phyloP scores from a whole-genome alignment of 2,329 filamentous ascomycete species.

The Aspergillus sp. region DNA sequence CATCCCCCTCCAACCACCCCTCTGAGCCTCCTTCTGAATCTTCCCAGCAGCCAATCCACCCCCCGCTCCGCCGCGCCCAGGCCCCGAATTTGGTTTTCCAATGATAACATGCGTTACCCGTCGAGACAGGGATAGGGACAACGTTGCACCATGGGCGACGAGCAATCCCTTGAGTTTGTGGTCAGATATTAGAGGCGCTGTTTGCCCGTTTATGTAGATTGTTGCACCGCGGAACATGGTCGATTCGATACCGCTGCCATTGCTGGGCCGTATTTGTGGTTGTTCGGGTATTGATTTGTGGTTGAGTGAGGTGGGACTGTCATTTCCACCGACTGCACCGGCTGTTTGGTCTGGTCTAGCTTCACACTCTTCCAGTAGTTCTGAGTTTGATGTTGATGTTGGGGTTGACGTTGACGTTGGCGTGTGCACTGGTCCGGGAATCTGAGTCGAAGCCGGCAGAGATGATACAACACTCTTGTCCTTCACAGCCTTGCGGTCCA shows the following conservation, averaged over 20 bases:
- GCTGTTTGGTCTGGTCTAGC: background rate
- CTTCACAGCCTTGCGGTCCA: too few species aligned
- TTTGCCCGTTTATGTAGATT: slow-evolving; percentile 87
- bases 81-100: slow-evolving; percentile 55
- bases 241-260: background rate
- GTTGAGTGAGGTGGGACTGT: background rate
- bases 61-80: slow-evolving; percentile 61
- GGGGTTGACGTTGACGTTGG: too few species aligned
- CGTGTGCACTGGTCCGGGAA: background rate
- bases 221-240: slow-evolving; percentile 68
- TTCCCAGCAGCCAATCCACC: slow-evolving; percentile 77
- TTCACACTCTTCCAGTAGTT: background rate
- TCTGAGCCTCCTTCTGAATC: slow-evolving; percentile 74
- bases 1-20: slow-evolving; percentile 66
- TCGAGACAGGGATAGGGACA: slow-evolving; percentile 70
- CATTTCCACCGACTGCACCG: background rate
- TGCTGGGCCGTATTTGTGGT: background rate
- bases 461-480: too few species aligned
- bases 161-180: slow-evolving; percentile 81
- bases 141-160: slow-evolving; percentile 68
- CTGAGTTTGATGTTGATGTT: background rate
- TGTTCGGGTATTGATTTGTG: background rate
- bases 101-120: slow-evolving; percentile 85
- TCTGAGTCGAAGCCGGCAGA: too few species aligned
- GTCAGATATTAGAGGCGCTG: slow-evolving; percentile 76